Evolutionary conservation across 78 protist genomes (phyloP), one percentile per base, ranked within the genome.

Genomic region (Tieghemostelium lacteum): DNA sequence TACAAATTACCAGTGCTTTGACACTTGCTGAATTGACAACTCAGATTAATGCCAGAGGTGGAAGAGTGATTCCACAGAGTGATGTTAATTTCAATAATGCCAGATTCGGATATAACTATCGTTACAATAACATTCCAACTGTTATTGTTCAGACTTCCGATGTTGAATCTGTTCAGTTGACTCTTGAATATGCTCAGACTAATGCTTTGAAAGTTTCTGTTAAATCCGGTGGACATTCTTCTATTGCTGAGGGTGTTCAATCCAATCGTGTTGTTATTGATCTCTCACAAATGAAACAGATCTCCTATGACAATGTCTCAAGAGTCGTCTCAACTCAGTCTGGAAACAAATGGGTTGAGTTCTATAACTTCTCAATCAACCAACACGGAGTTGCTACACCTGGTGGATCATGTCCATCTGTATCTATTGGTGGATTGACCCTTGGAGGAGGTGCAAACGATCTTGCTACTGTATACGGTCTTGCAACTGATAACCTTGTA

Each of bases 361-460:
- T 78, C 7, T 78, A 78, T 14, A 37, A 73, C 22, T 73, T 24
- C 69, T 34, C 64, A 14, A 73, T 34, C 34, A 24, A 26, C 33
- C 20, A 36, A 24, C 45, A 57, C 57, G 31, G 28, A 22, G 66
- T 39, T 73, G 64, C 69, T 14, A 73, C 87, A 3, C 65, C 75
- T 52, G 92, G 92, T 65, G 92, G 92, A 28, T 63, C 63, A 20
- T 86, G 92, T 74, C 92, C 92, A 63, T 86, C 85, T 17, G 94
- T 88, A 26, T 83, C 88, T 36, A 73, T 91, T 54, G 87, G 89
- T 37, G 94, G 94, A 54, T 55, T 67, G 34, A 54, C 92, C 3
- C 63, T 85, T 4, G 94, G 94, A 52, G 94, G 94, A 63, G 86
- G 94, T 61, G 78, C 83, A 52, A 74, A 78, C 40, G 77, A 73